Base-by-base conservation (phyloP, 2,329 filamentous ascomycete species). In the Aspergillus pseudotamarii region DNA sequence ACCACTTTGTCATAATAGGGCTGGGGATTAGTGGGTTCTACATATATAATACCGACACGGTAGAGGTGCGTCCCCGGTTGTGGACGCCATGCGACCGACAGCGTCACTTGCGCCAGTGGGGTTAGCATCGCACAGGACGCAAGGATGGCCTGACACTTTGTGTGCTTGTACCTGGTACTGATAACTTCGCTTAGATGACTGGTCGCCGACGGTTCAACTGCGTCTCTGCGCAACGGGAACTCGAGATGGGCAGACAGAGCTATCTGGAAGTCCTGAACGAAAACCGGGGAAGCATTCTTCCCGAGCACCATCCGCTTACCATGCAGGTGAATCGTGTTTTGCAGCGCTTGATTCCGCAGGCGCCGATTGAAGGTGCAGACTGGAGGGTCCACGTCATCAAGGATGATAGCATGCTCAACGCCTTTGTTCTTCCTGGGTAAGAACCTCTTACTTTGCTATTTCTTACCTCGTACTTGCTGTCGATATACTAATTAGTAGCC, bases 311-410 rank as follows among this genome's bases (percentile, higher is more conserved):
- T 65, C 82, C 80, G 11, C 69, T 84, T 28, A 81, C 83, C 34
- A 69, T 73, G 32, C 74, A 79, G 70, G 85, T 88, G 16, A 78
- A 83, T 64, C 74, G 79, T 26, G 86, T 89, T 1, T 68, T 88
- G 50, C 74, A 82, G 55, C 73, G 85, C 26, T 71, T 89, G 64
- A 78, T 89, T 50, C 85, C 86, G 12, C 78, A 80, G 61, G 83
- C 81, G 30, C 80, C 80, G 10, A 69, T 83, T 38, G 73, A 80
- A 21, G 78, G 79, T 50, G 75, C 69, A 41, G 69, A 73, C 56
- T 89, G 87, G 87, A 84, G 85, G 65, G 82, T 88, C 0, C 80
- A 86, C 74, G 86, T 89, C 23, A 88, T 89, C 57, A 77, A 88
- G 8, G 75, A 78, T 58, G 68, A 73, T 64, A 41, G 53, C n/a